Evolutionary conservation across 1,284 basidiomycete species (phyloP), one percentile per base, ranked within the genome.

Genomic region (Trichosporon asahii): DNA sequence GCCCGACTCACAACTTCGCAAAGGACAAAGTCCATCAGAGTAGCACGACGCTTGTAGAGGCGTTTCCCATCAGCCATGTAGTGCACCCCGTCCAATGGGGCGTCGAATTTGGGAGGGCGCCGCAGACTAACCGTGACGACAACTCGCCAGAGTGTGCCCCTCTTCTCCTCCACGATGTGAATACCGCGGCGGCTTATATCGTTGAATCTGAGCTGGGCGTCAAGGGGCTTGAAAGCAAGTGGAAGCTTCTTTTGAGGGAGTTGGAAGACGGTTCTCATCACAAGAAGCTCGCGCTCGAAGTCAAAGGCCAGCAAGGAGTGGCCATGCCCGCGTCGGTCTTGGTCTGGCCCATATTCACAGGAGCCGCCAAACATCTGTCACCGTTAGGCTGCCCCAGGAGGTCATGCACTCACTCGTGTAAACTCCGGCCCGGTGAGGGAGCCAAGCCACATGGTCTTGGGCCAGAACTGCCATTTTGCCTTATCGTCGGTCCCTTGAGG

Each of bases 171-270:
- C 18, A 71, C 68, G 63, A 80, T 72, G 31, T 75, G 72, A 23
- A 83, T 76, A 11, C 80, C 81, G 15, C 78, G 74, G 2, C 72
- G 69, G 0, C 78, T 73, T 63, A 82, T 79, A 65, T 82, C 79
- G 44, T 77, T 76, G 61, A 80, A 81, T 6, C 78, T 74, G 7
- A 82, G 71, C 68, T 80, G 77, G 2, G 78, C 78, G 40, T 79
- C 72, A 1, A 83, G 65, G 0, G 81, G 82, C 11, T 71, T 68
- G 7, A 82, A 73, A 1, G 76, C 77, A 0, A 73, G 70, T 1
- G 79, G 79, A 2, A 79, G 70, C 9, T 68, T 12, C 5, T 55
- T 25, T 21, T 64, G 65, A 11, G 37, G 11, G 4, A 60, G 3
- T 3, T 55, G 33, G 6, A 69, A 63, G 2, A 66, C 9, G 8